Percentiles rank a stretch among this genome's conserved stretches.
These are phyloP conservation scores for Beverwykella pulmonaria DNA, from an alignment of 495 filamentous ascomycete genomes.

Conservation along the genomic window DNA sequence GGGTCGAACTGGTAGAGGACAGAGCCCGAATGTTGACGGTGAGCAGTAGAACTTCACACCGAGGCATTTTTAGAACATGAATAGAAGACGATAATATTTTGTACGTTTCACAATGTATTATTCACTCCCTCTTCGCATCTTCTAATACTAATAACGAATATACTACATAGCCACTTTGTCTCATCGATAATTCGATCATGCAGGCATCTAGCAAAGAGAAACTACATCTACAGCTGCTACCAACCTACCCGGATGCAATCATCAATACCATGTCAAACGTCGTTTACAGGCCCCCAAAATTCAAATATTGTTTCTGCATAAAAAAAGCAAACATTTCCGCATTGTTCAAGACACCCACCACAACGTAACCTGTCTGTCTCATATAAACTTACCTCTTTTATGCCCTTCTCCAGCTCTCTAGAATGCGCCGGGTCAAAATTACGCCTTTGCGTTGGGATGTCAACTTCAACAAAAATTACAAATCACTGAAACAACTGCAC, in stretches of 20 bases:
- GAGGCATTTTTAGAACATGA: not conserved
- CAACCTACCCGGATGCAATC: too few species aligned
- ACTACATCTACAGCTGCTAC: too few species aligned
- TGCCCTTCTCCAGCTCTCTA: not conserved
- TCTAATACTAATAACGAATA: too few species aligned
- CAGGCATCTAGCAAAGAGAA: too few species aligned
- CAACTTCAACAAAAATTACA: not conserved
- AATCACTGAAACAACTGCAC: not conserved
- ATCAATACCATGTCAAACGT: too few species aligned
- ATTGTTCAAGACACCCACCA: constrained; percentile 2
- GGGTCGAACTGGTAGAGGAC: not conserved
- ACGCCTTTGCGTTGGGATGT: too few species aligned
- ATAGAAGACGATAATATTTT: too few species aligned
- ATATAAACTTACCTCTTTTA: not conserved
- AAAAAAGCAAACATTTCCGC: not conserved
- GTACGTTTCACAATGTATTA: too few species aligned
- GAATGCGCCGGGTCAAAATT: not conserved
- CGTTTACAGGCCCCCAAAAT: too few species aligned
- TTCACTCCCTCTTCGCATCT: too few species aligned
- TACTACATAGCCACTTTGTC: too few species aligned
- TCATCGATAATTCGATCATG: too few species aligned
- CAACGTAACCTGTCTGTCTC: not conserved
- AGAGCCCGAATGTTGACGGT: not conserved
- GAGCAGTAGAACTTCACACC: not conserved
- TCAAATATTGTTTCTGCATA: not conserved